phyloP scores from a whole-genome alignment of 2,329 filamentous ascomycete species.

The Colletotrichum spinosum region DNA sequence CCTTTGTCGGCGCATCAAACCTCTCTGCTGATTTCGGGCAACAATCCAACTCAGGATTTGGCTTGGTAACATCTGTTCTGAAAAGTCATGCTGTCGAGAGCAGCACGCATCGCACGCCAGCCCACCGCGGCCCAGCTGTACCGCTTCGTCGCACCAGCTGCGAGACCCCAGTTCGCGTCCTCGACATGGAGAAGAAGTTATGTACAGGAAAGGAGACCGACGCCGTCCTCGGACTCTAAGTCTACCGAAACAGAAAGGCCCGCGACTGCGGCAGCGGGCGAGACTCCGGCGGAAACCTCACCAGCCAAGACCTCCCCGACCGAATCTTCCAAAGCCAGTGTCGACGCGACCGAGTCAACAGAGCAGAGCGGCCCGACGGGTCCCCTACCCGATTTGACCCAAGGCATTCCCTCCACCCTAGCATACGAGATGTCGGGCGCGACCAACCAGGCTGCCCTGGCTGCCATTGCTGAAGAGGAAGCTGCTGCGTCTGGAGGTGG shows the following conservation, averaged over 20 bases:
- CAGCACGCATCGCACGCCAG: constrained; percentile 39
- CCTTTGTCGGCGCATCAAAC: constrained; percentile 17
- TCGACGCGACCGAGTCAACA: constrained; percentile 30
- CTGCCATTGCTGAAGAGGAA: constrained; percentile 40
- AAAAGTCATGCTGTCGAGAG: constrained; percentile 40
- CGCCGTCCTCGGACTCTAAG: constrained; percentile 18
- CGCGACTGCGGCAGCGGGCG: constrained; percentile 13
- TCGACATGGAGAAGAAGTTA: constrained; percentile 36
- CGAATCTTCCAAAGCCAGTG: constrained; percentile 17
- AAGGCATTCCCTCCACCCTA: constrained; percentile 92
- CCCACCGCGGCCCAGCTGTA: constrained; percentile 36
- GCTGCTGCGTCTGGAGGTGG: constrained; percentile 60
- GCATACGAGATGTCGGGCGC: constrained; percentile 74
- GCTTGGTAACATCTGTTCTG: neutral
- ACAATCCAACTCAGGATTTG: neutral
- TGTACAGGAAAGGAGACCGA: constrained; percentile 32
- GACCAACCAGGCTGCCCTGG: constrained; percentile 42
- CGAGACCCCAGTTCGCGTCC: constrained; percentile 30
- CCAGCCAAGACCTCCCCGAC: constrained; percentile 21
- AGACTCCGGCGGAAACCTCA: constrained; percentile 21
- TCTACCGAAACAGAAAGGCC: constrained; percentile 26
- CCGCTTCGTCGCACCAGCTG: constrained; percentile 35
- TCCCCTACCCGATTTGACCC: constrained; percentile 89
- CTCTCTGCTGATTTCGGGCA: neutral
- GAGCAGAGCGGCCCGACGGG: constrained; percentile 49